Base-by-base conservation (phyloP, 2,329 filamentous ascomycete species). In the Magnaporthiopsis incrustans region DNA sequence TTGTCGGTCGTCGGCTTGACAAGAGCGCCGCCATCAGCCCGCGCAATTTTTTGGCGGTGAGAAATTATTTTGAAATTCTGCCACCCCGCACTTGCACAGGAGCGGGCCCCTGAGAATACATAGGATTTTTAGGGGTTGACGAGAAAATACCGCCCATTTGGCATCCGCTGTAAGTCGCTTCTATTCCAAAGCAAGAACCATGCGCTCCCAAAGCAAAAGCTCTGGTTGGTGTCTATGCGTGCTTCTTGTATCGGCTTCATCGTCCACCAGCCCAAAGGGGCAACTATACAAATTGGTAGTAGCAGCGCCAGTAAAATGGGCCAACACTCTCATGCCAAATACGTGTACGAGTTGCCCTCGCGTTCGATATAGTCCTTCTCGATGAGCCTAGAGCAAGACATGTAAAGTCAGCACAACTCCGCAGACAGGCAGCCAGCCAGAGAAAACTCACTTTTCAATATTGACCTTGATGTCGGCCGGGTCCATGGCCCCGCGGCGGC, bases 321-420 rank as follows among this genome's bases (percentile, higher is more conserved):
- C 44, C 18, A 22, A n/a, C 10, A 10, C 44, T 22, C 44, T 68
- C 77, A 91, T 66, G 89, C 87, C 64, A 92, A 76, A 72, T 94
- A 94, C 14, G 80, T 83, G 74, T 93, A 93, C 56, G 79, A 76
- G 63, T 86, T 86, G 27, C 88, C 90, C 67, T 89, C 88, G 60
- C 92, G 82, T 75, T 97, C 92, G 70, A 97, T 86, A 71, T 97
- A 97, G 68, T 97, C 92, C 77, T 96, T 96, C 73, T 97, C 92
- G 63, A 97, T 94, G 68, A 97, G 80, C 73, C 90, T 92, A 38
- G 35, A 38, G 69, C 57, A n/a, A 53, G 59, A 71, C 63, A n/a
- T n/a, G 25, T 56, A 64, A 25, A 53, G 26, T 61, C 11, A 57
- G 32, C 27, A 26, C 4, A 57, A 15, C 18, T 15, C 56, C 27